Evolutionary conservation across 768 basidiomycete species (phyloP).

Genomic region (Panaeolus cyanescens): DNA sequence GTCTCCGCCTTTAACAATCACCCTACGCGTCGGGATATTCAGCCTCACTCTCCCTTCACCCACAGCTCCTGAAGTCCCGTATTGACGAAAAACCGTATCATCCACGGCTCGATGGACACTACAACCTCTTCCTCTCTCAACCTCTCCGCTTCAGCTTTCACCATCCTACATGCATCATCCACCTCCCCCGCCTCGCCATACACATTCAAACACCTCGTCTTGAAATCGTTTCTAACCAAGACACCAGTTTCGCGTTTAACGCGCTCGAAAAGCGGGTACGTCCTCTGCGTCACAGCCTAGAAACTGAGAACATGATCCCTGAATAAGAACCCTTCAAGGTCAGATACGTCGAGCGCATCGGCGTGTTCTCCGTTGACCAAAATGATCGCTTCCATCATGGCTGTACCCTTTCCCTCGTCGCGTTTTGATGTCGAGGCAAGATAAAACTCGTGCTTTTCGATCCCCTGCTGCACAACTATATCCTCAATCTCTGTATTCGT

Average conservation of each 20-base stretch:
- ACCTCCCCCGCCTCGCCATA: slow-evolving; percentile 44
- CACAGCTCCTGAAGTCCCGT: slow-evolving; percentile 52
- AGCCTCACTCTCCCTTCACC: slow-evolving; percentile 57
- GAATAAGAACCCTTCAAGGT: too few relatives aligned
- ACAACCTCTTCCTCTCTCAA: slow-evolving; percentile 37
- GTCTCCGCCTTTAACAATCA: slow-evolving; percentile 52
- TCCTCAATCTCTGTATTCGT: slow-evolving; percentile 39
- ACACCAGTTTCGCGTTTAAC: slow-evolving; percentile 32
- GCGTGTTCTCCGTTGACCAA: slow-evolving; percentile 41
- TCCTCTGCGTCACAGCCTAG: too few relatives aligned
- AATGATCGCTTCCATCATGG: slow-evolving; percentile 37
- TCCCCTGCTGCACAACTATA: slow-evolving; percentile 45
- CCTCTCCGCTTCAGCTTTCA: slow-evolving; percentile 51
- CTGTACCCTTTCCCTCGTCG: slow-evolving; percentile 22
- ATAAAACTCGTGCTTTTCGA: slow-evolving; percentile 35
- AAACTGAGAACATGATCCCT: too few relatives aligned
- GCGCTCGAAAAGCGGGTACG: slow-evolving; percentile 33
- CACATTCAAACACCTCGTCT: slow-evolving; percentile 42
- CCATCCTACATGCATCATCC: slow-evolving; percentile 41
- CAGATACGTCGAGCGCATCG: too few relatives aligned
- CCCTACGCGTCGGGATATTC: slow-evolving; percentile 33
- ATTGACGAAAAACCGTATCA: slow-evolving; percentile 51
- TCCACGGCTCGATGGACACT: slow-evolving; percentile 31
- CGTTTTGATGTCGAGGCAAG: slow-evolving; percentile 20
- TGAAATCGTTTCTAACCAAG: slow-evolving; percentile 48